Evolutionary conservation across 805 yeast species (phyloP).

Genomic region (Yarrowia alimentaria): DNA sequence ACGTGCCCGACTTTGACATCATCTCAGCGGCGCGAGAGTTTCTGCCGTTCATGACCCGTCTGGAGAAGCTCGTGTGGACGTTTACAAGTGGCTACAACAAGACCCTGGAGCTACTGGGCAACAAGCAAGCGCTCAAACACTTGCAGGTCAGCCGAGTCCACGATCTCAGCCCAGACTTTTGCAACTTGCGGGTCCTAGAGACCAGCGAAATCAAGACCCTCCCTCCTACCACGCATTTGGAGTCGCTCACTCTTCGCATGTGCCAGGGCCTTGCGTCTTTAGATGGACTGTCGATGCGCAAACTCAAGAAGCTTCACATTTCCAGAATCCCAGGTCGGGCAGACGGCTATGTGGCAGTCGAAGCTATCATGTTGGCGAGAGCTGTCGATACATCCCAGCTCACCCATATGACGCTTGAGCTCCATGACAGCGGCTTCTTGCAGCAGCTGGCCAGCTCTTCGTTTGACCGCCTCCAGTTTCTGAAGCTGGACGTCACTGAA

Average conservation of each 20-base stretch:
- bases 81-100: conserved; percentile 1
- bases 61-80: conserved; percentile 37
- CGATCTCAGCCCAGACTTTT: conserved; percentile 1
- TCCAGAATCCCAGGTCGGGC: conserved; percentile 3
- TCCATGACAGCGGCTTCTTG: conserved; percentile 7
- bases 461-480: not conserved
- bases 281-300: not conserved
- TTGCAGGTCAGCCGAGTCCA: conserved; percentile 1
- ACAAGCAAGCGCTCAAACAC: conserved; percentile 3
- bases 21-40: conserved; percentile 31
- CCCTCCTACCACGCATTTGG: not conserved
- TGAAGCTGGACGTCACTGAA: conserved; percentile 12
- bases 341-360: conserved; percentile 38
- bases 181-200: not conserved
- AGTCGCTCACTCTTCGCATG: conserved; percentile 1
- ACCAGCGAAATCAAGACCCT: conserved; percentile 1
- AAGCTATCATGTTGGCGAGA: conserved; percentile 33
- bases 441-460: not conserved
- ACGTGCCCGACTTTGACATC: conserved; percentile 36
- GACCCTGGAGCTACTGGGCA: not conserved
- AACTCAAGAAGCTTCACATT: not conserved
- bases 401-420: not conserved
- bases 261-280: conserved; percentile 2
- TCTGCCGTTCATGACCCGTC: conserved; percentile 32
- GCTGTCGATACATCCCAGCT: conserved; percentile 18